These are phyloP conservation scores for Taxillus chinensis DNA, from an alignment of 164 flowering plant genomes.

Conservation along the genomic window DNA sequence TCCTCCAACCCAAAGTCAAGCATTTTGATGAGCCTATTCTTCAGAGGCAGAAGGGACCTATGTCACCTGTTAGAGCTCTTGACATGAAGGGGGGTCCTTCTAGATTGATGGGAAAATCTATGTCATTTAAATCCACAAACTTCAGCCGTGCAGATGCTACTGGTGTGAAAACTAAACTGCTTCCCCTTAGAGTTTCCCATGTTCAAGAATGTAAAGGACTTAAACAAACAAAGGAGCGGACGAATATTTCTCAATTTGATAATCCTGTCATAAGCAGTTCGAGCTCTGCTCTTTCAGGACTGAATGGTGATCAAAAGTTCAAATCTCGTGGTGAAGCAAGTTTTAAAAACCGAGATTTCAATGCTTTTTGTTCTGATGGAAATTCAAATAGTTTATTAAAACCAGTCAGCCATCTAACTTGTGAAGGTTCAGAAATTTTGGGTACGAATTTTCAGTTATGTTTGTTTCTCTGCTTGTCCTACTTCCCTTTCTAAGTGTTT, in stretches of 20 bases:
- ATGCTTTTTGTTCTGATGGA: constrained; percentile 30
- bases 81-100: constrained; percentile 35
- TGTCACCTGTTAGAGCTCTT: constrained; percentile 20
- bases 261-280: constrained; percentile 14
- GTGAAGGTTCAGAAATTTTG: constrained; percentile 27
- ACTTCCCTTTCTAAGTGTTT: background rate
- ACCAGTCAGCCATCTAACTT: constrained; percentile 17
- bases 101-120: constrained; percentile 44
- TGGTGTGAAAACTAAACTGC: constrained; percentile 54
- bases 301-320: constrained; percentile 28
- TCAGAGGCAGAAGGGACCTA: constrained; percentile 37
- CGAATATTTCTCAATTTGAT: constrained; percentile 35
- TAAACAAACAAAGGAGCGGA: constrained; percentile 39
- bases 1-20: constrained; percentile 51
- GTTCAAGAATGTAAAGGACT: constrained; percentile 36
- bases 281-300: constrained; percentile 17
- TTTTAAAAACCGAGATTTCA: constrained; percentile 24
- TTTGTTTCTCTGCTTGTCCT: background rate
- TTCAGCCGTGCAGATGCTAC: constrained; percentile 22
- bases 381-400: constrained; percentile 24
- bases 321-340: constrained; percentile 32
- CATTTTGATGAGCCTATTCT: constrained; percentile 39
- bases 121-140: constrained; percentile 46
- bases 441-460: background rate
- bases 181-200: constrained; percentile 33